Evolutionary conservation across 805 yeast genomes (phyloP).

Genomic region (Starmerella gropengiesseri): DNA sequence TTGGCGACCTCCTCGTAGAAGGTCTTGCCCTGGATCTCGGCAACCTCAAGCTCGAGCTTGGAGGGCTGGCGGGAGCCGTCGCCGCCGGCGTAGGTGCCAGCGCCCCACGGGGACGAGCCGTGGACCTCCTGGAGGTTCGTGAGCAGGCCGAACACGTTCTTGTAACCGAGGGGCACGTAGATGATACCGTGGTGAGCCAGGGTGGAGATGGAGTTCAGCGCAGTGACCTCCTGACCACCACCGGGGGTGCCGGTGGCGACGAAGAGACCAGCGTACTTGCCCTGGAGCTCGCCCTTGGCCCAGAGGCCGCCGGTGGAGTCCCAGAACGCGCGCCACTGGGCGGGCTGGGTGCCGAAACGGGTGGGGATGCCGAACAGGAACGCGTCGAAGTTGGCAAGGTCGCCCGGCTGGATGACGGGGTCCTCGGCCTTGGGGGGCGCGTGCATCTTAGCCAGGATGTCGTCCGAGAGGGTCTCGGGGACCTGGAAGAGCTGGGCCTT

Average conservation of each 20-base stretch:
- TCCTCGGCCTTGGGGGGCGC: slow-evolving; percentile 43
- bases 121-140: slow-evolving; percentile 55
- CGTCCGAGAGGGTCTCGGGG: slow-evolving; percentile 62
- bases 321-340: slow-evolving; percentile 68
- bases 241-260: slow-evolving; percentile 62
- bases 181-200: slow-evolving; percentile 68
- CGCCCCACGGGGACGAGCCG: slow-evolving; percentile 83
- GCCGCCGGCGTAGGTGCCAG: slow-evolving; percentile 64
- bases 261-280: slow-evolving; percentile 65
- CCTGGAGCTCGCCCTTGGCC: slow-evolving; percentile 57
- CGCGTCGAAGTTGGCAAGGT: slow-evolving; percentile 55
- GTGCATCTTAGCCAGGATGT: slow-evolving; percentile 48
- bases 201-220: slow-evolving; percentile 45
- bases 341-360: slow-evolving; percentile 63
- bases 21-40: slow-evolving; percentile 53
- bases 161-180: slow-evolving; percentile 68
- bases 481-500: slow-evolving; percentile 64
- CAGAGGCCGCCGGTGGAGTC: slow-evolving; percentile 68
- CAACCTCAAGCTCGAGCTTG: slow-evolving; percentile 52
- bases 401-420: slow-evolving; percentile 50
- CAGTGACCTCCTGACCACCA: slow-evolving; percentile 73
- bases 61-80: slow-evolving; percentile 67
- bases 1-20: slow-evolving; percentile 41
- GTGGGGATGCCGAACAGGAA: slow-evolving; percentile 73
- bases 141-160: slow-evolving; percentile 43